These are phyloP conservation scores for Sphaerobolus stellatus DNA, from an alignment of 1,284 basidiomycete genomes.

Conservation along the genomic window DNA sequence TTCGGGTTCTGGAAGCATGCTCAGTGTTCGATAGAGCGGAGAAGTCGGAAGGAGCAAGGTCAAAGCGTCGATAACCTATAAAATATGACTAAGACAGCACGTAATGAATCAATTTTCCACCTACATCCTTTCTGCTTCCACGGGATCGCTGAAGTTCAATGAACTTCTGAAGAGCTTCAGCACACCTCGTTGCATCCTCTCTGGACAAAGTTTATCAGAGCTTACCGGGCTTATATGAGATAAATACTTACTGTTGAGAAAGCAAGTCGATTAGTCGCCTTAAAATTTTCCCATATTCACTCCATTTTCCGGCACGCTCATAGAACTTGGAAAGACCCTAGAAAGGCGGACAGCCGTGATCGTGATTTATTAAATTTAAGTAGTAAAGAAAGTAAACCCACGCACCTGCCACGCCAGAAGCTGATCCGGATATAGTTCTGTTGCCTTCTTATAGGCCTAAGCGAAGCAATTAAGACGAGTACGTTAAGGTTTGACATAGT, in stretches of 20 bases:
- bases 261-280: slow-evolving; percentile 54
- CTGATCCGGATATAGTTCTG: slow-evolving; percentile 61
- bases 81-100: not conserved
- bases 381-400: slow-evolving; percentile 8
- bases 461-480: slow-evolving; percentile 9
- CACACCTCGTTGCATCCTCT: slow-evolving; percentile 76
- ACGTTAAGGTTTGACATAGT: not conserved
- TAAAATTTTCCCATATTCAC: slow-evolving; percentile 56
- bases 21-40: slow-evolving; percentile 62
- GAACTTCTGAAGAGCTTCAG: slow-evolving; percentile 75
- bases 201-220: slow-evolving; percentile 40
- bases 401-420: slow-evolving; percentile 76
- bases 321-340: slow-evolving; percentile 78
- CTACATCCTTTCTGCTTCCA: slow-evolving; percentile 61
- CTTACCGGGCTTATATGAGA: not conserved
- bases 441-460: slow-evolving; percentile 77
- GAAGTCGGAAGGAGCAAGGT: slow-evolving; percentile 77
- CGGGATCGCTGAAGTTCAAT: slow-evolving; percentile 63
- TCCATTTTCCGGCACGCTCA: slow-evolving; percentile 61
- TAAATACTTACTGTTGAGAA: slow-evolving; percentile 51
- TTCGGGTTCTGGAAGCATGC: slow-evolving; percentile 70
- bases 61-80: slow-evolving; percentile 68
- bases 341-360: not conserved
- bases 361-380: not conserved
- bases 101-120: slow-evolving; percentile 8